A percentile compares a stretch with the other conserved stretches of the same genome.
Conservation (phyloP, 331 rosid species). For the Quercus phellos region DNA sequence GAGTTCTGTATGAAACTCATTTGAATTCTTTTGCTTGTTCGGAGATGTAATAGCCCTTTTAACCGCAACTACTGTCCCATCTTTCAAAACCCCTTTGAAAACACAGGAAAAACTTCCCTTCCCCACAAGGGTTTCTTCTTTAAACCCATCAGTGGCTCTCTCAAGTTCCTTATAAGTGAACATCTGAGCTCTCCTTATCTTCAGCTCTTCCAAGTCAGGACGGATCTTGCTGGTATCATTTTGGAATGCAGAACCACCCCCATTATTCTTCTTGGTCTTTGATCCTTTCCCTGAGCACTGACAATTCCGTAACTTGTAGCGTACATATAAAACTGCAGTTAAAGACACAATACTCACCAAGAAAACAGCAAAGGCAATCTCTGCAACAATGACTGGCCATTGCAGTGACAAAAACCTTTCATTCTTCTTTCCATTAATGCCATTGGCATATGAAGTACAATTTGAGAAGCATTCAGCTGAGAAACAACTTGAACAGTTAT, state of each 20-base stretch:
- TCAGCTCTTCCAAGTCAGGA: constrained; percentile 72
- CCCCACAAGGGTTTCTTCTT: constrained; percentile 79
- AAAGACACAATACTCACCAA: constrained; percentile 55
- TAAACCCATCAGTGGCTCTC: constrained; percentile 74
- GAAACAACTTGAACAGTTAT: constrained; percentile 73
- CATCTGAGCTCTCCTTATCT: constrained; percentile 81
- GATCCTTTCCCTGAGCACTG: constrained; percentile 45
- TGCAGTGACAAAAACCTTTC: constrained; percentile 74
- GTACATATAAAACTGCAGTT: constrained; percentile 68
- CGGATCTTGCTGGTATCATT: constrained; percentile 58
- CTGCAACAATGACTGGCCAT: constrained; percentile 68
- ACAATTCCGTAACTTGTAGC: constrained; percentile 63
- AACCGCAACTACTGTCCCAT: constrained; percentile 84
- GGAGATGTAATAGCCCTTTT: constrained; percentile 86
- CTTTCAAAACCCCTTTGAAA: constrained; percentile 76
- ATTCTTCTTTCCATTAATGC: constrained; percentile 31
- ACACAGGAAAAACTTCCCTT: constrained; percentile 94
- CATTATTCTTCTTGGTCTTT: constrained; percentile 39
- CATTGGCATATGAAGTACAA: constrained; percentile 49
- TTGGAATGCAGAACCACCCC: constrained; percentile 34
- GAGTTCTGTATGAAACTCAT: constrained; percentile 91
- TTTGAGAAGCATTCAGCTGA: constrained; percentile 59
- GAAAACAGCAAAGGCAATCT: constrained; percentile 68
- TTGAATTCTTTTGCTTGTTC: constrained; percentile 82
- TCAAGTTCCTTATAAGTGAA: constrained; percentile 84